Base-by-base conservation (phyloP, 192 early-diverging fungal genomes). In the Coemansia sp. region DNA sequence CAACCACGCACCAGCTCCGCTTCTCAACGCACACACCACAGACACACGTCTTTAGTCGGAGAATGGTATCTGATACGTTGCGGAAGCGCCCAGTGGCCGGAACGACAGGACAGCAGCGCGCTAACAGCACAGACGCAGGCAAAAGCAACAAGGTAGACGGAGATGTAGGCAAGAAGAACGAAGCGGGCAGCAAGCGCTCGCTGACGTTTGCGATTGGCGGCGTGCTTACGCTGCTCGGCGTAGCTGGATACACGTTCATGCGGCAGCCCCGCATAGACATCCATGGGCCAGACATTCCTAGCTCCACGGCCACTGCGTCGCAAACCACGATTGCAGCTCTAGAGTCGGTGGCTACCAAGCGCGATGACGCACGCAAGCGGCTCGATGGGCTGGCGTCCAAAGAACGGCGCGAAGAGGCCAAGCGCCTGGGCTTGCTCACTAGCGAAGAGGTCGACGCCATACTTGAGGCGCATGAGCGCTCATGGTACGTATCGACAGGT, bases 201-300 rank as follows among this genome's bases (percentile, higher is more conserved):
- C 44, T 78, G 50, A 78, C 70, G 2, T 69, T 78, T 60, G 75
- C 75, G 10, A 69, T 78, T 2, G 75, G 70, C 51, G 75, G 75
- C 1, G 64, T 78, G 4, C 23, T 78, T 19, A 63, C 69, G 49
- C 48, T 78, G n/a, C 34, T 78, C 20, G 67, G 75, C 2, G 75
- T 78, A 26, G 57, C 66, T 1, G 48, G 65, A 11, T 78, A 78
- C 57, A 72, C 70, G 42, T 69, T 78, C 25, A 36, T 69, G 21
- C 70, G 69, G 4, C 65, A 62, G 58, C 63, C 66, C 11, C 20
- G 38, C 21, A 25, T 38, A 2, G 48, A 44, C 2, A 56, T 59
- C 11, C 55, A 62, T 54, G n/a, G 48, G 14, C 23, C 44, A 10
- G 23, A 51, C 31, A 8, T 34, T 34, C 31, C 31, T 34, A 34